Base-by-base conservation (phyloP, 225 moss, liverwort and hornwort genomes). In the Physcomitrium patens region DNA sequence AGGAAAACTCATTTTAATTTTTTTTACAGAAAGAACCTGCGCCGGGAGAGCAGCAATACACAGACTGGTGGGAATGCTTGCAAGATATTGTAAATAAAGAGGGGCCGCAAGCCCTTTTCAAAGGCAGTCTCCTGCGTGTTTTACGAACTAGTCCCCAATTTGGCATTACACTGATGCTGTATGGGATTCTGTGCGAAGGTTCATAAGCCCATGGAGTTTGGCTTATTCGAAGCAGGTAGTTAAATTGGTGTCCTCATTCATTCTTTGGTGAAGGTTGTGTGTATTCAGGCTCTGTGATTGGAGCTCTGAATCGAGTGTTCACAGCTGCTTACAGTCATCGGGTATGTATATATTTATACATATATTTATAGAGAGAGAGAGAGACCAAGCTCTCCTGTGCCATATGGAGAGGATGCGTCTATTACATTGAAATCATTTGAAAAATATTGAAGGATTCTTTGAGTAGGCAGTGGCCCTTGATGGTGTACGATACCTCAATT, bases 101-200 rank as follows among this genome's bases (percentile, higher is more conserved):
- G n/a, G 97, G 97, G n/a, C 75, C 87, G 8, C 85, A 86, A 37
- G 94, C 93, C 31, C 76, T 99, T 41, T 95, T 99, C 67, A 99
- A 88, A 84, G 97, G 97, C 57, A 91, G 94, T 55, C 50, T 89
- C n/a, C 77, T 90, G 64, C 95, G 97, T 5, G 97, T 95, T 0
- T 69, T 99, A 9, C 94, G 94, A 70, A 99, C 94, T 3, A 99
- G 99, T 70, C 95, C 99, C 63, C 99, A 99, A 67, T 99, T 99
- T 12, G 99, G 99, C 58, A 91, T 99, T 26, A 99, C 99, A 3
- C 81, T 99, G 18, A 89, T 93, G 91, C 0, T 99, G 0, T 99
- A 99, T 22, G 81, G 89, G 31, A 18, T 93, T 0, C 47, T 99
- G 41, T 87, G 87, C 50, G 71, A 80, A 63, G 80, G 68, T 12